Percentiles rank a stretch among this genome's conserved stretches.
Evolutionary conservation across 768 basidiomycete genomes (phyloP).

Genomic region (Boletales sp.): DNA sequence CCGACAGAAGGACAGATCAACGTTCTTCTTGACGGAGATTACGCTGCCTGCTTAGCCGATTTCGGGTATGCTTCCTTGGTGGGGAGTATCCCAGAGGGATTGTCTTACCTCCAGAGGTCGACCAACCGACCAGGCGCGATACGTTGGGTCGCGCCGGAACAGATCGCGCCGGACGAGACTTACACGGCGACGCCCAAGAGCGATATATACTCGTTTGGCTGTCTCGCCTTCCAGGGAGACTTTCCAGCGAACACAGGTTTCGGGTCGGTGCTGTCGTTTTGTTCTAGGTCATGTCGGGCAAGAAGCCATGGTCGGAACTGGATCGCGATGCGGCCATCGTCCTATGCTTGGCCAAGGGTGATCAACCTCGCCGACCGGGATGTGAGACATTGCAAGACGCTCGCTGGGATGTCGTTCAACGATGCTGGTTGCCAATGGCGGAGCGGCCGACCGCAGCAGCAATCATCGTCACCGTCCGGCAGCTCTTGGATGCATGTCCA

Average conservation of each 20-base stretch:
- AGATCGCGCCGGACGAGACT: constrained; percentile 17
- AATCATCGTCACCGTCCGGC: background rate
- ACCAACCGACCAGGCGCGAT: constrained; percentile 33
- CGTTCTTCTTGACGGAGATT: constrained; percentile 10
- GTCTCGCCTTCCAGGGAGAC: constrained; percentile 28
- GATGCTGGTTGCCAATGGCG: constrained; percentile 2
- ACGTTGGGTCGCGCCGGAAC: constrained; percentile 41
- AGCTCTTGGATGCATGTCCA: background rate
- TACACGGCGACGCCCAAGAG: constrained; percentile 1
- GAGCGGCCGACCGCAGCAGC: background rate
- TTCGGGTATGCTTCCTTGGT: constrained; percentile 37
- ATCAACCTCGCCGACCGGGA: constrained; percentile 2
- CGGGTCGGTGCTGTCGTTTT: background rate
- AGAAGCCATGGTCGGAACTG: constrained; percentile 11
- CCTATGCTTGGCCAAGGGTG: constrained; percentile 3
- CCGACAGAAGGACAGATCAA: constrained; percentile 12
- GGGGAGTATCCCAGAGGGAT: constrained; percentile 4
- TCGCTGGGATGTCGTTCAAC: constrained; percentile 9
- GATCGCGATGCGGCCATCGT: background rate
- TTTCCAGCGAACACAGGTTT: fast-evolving
- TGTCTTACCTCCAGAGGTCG: constrained; percentile 9
- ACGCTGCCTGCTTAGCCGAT: constrained; percentile 39
- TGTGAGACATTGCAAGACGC: constrained; percentile 1
- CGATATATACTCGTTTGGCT: constrained; percentile 24
- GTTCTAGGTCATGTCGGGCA: constrained; percentile 23